Evolutionary conservation across 164 flowering plant species (phyloP).

Genomic region (Berberis thunbergii): DNA sequence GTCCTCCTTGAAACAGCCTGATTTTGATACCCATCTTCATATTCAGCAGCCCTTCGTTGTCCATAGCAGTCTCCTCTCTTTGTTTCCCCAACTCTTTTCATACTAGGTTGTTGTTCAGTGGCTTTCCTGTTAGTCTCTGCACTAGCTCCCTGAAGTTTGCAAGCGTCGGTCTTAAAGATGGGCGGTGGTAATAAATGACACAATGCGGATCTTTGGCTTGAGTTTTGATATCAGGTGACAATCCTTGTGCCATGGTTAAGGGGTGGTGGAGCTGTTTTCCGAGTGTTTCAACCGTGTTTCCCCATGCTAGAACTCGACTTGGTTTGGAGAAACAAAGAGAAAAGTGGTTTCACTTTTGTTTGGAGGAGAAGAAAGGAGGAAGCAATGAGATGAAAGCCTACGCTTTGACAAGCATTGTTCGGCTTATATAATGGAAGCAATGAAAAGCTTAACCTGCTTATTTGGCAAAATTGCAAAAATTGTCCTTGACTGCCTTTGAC

Average conservation of each 20-base stretch:
- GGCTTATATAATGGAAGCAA: too few relatives aligned
- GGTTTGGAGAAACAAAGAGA: too few relatives aligned
- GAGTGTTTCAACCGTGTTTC: slow-evolving; percentile 14
- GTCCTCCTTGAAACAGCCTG: too few relatives aligned
- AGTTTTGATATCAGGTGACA: slow-evolving; percentile 50
- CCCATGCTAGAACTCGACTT: slow-evolving; percentile 16
- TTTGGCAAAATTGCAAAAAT: too few relatives aligned
- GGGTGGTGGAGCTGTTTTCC: slow-evolving; percentile 17
- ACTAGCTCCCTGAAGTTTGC: slow-evolving; percentile 78
- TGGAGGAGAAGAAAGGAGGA: too few relatives aligned
- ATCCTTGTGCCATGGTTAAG: slow-evolving; percentile 36
- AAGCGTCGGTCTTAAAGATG: slow-evolving; percentile 83
- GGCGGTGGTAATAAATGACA: slow-evolving; percentile 90
- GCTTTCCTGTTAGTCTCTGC: slow-evolving; percentile 83
- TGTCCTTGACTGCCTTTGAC: too few relatives aligned
- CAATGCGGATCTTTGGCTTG: slow-evolving; percentile 70
- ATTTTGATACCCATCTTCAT: too few relatives aligned
- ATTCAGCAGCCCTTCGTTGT: not conserved
- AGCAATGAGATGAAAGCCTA: too few relatives aligned
- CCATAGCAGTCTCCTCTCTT: slow-evolving; percentile 1
- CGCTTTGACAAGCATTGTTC: too few relatives aligned
- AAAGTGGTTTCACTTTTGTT: too few relatives aligned
- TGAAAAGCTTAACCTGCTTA: too few relatives aligned
- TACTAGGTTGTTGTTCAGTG: slow-evolving; percentile 4
- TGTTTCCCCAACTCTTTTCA: slow-evolving; percentile 13